Evolutionary conservation across 1,284 basidiomycete genomes (phyloP).

Genomic region (Sphaerobolus stellatus): DNA sequence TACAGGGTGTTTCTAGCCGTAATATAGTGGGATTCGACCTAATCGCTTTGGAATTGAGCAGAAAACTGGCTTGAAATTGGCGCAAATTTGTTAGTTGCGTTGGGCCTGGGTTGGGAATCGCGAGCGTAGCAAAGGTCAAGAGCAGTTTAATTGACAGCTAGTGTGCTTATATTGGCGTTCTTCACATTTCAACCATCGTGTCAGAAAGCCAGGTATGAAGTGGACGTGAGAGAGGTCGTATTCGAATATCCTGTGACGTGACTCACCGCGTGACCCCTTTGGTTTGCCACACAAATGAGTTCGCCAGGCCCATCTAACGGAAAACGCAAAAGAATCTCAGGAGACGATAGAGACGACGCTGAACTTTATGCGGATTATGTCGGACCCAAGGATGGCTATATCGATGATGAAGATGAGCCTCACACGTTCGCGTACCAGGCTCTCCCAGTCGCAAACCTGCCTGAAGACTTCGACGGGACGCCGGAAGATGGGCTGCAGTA

Average conservation of each 20-base stretch:
- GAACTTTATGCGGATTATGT: background rate
- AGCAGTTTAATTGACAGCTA: background rate
- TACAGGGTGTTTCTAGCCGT: too few species aligned
- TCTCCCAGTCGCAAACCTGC: conserved; percentile 72
- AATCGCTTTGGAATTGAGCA: too few species aligned
- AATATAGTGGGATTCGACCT: too few species aligned
- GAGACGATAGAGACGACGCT: background rate
- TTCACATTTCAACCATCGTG: background rate
- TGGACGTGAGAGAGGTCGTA: background rate
- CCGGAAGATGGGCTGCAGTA: conserved; percentile 78
- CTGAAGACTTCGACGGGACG: conserved; percentile 58
- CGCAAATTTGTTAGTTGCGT: too few species aligned
- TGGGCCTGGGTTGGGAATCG: too few species aligned
- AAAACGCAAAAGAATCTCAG: conserved; percentile 4
- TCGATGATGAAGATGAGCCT: conserved; percentile 49
- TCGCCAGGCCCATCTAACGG: background rate
- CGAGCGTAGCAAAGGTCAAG: background rate
- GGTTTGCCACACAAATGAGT: background rate
- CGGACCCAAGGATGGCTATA: conserved; percentile 41
- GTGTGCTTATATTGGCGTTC: background rate
- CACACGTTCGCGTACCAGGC: conserved; percentile 59
- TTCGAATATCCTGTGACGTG: background rate
- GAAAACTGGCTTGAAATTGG: too few species aligned
- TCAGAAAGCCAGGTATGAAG: background rate
- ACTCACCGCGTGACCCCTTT: background rate